Percentiles rank a stretch among this genome's conserved stretches.
These are phyloP conservation scores for Ailanthus altissimus DNA, from an alignment of 345 rosid genomes.

Conservation along the genomic window DNA sequence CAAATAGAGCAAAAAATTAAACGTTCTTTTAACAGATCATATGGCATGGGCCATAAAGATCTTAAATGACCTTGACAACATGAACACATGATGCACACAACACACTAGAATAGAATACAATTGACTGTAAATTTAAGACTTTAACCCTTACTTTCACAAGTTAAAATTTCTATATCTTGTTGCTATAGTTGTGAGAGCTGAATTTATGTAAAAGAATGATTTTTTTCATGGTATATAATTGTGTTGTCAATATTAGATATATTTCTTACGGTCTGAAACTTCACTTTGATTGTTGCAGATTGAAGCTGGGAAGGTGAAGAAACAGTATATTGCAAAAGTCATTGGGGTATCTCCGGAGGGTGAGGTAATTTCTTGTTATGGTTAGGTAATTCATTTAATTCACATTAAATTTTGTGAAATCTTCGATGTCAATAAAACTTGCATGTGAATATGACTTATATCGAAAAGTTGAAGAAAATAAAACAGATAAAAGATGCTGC, in stretches of 20 bases:
- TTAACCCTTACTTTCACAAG: neutral
- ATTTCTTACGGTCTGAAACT: neutral
- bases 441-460: neutral
- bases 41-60: neutral
- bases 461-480: neutral
- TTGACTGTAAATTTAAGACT: neutral
- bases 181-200: neutral
- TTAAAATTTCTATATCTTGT: neutral
- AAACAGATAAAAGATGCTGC: neutral
- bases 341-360: conserved; percentile 74
- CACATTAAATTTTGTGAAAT: neutral
- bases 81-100: neutral
- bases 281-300: conserved; percentile 48
- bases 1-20: neutral
- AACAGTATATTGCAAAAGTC: conserved; percentile 75
- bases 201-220: neutral
- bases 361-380: conserved; percentile 54
- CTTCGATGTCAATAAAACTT: neutral
- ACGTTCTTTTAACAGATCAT: neutral
- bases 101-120: neutral
- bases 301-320: conserved; percentile 73
- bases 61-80: neutral
- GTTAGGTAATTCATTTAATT: conserved; percentile 1
- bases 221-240: neutral
- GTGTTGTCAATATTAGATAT: neutral